A percentile compares a stretch with the other conserved stretches of the same genome.
Conservation (phyloP, 106 monocot species). For the Dendrobium nobile region DNA sequence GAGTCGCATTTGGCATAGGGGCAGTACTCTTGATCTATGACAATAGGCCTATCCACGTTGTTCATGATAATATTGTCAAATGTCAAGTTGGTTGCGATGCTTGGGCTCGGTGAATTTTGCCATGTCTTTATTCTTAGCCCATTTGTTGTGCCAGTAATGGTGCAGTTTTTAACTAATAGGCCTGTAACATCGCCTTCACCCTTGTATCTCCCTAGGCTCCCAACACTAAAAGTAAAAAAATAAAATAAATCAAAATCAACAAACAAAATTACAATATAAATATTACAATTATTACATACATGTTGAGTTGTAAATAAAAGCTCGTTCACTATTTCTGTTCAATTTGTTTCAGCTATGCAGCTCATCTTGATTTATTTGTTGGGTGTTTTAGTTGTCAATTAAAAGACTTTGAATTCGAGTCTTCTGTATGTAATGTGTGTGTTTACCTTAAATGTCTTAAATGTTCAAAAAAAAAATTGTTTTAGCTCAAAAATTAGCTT, state of each 20-base stretch:
- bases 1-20: constrained; percentile 28
- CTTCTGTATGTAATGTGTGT: no score
- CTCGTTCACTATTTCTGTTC: no score
- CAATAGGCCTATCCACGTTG: constrained; percentile 43
- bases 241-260: neutral
- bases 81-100: constrained; percentile 31
- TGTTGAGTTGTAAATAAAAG: no score
- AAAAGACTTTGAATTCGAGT: no score
- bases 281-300: neutral
- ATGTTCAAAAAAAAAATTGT: no score
- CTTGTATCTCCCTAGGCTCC: constrained; percentile 51
- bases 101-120: constrained; percentile 27
- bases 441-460: no score
- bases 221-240: constrained; percentile 11
- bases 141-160: constrained; percentile 27
- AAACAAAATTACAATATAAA: neutral
- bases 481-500: no score
- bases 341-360: no score
- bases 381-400: no score
- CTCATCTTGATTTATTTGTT: no score
- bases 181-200: constrained; percentile 36
- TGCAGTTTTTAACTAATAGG: constrained; percentile 38
- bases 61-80: constrained; percentile 65
- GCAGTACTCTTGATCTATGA: constrained; percentile 67
- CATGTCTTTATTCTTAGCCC: constrained; percentile 76